Conservation (phyloP, 768 basidiomycete genomes). For the Russula griseocarnosa region DNA sequence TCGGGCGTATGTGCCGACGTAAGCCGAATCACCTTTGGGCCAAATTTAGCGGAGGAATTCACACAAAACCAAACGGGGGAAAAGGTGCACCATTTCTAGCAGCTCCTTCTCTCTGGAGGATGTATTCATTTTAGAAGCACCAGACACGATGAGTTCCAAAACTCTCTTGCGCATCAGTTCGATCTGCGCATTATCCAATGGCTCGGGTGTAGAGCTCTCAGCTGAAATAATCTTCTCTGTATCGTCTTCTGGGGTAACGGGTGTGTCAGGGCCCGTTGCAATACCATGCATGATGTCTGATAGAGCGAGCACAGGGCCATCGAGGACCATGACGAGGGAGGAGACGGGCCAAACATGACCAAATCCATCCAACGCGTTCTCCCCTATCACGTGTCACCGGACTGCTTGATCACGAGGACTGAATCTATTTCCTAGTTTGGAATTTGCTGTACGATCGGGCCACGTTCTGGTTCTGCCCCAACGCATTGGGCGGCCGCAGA, state of each 20-base stretch:
- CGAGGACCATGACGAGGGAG: slow-evolving; percentile 34
- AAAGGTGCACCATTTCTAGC: slow-evolving; percentile 54
- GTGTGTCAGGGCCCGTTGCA: slow-evolving; percentile 45
- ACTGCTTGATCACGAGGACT: slow-evolving; percentile 34
- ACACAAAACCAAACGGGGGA: slow-evolving; percentile 4
- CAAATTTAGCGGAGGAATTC: slow-evolving; percentile 7
- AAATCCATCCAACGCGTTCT: slow-evolving; percentile 32
- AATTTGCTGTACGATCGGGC: background rate
- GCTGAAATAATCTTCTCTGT: slow-evolving; percentile 25
- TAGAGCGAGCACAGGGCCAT: slow-evolving; percentile 44
- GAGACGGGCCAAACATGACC: slow-evolving; percentile 32
- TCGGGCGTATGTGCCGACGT: slow-evolving; percentile 40
- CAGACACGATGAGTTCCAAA: slow-evolving; percentile 41
- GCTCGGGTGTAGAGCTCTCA: slow-evolving; percentile 36
- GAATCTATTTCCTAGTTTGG: slow-evolving; percentile 15
- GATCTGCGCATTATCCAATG: slow-evolving; percentile 47
- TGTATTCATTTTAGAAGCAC: slow-evolving; percentile 31
- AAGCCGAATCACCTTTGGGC: slow-evolving; percentile 46
- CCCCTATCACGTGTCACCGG: slow-evolving; percentile 32
- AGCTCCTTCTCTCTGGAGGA: slow-evolving; percentile 46
- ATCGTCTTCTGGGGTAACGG: slow-evolving; percentile 33
- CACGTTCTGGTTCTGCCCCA: slow-evolving; percentile 1
- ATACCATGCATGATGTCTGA: slow-evolving; percentile 54
- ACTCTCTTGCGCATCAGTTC: slow-evolving; percentile 46
- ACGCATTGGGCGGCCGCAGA: background rate